These are phyloP conservation scores for Starmerella vaccinii DNA, from an alignment of 805 yeast genomes.

Conservation along the genomic window DNA sequence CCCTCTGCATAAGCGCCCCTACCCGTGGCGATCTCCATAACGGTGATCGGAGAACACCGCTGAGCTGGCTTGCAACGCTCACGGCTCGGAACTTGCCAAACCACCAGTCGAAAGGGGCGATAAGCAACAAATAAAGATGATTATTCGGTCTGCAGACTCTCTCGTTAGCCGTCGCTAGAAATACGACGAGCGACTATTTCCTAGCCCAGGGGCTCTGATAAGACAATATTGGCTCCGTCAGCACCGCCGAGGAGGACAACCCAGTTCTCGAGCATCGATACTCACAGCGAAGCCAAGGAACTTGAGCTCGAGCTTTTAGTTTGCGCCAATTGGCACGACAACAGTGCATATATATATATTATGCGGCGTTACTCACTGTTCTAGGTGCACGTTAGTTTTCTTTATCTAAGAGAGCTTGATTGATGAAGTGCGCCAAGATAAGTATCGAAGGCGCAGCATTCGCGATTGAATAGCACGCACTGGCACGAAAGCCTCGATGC, in stretches of 20 bases:
- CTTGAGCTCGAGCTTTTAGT: too few species aligned
- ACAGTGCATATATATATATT: too few species aligned
- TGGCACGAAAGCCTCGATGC: too few species aligned
- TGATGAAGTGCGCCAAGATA: too few species aligned
- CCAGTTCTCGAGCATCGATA: not conserved
- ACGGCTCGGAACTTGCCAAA: not conserved
- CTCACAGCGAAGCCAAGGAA: not conserved
- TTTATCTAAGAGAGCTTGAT: too few species aligned
- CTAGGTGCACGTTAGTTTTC: too few species aligned
- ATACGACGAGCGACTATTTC: not conserved
- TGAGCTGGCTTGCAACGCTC: not conserved
- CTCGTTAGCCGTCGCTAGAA: not conserved
- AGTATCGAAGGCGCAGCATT: too few species aligned
- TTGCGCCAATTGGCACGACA: too few species aligned
- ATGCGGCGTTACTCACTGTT: too few species aligned
- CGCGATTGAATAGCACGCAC: too few species aligned
- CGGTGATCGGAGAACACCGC: not conserved
- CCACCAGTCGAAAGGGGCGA: not conserved
- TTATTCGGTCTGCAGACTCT: not conserved
- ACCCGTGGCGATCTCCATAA: not conserved
- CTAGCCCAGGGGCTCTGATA: not conserved
- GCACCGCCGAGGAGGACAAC: not conserved
- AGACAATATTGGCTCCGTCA: not conserved
- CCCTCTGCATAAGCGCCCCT: slow-evolving; percentile 6
- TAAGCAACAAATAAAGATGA: not conserved